phyloP scores from a whole-genome alignment of 768 basidiomycete genomes.

The Xerocomus potaroensis region DNA sequence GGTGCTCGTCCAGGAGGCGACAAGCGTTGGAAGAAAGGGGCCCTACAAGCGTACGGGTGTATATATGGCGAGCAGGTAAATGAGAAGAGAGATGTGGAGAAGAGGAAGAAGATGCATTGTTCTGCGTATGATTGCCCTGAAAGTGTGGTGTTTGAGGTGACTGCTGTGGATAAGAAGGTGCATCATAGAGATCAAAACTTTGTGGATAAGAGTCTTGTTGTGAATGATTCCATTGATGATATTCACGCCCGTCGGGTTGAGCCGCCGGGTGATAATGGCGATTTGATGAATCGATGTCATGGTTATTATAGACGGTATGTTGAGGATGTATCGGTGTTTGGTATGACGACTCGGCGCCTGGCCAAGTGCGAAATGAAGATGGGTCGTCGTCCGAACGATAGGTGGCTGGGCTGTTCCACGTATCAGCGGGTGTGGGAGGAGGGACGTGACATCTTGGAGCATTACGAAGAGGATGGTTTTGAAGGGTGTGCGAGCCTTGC shows the following conservation, averaged over 20 bases:
- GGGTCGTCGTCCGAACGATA: conserved; percentile 30
- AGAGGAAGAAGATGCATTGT: conserved; percentile 27
- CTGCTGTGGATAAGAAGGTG: conserved; percentile 27
- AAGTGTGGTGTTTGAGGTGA: conserved; percentile 30
- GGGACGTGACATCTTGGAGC: conserved; percentile 23
- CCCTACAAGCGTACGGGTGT: conserved; percentile 87
- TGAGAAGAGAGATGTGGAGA: conserved; percentile 32
- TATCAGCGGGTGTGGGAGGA: conserved; percentile 11
- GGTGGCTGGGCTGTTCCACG: conserved; percentile 21
- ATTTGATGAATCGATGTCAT: conserved; percentile 40
- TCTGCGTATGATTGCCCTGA: conserved; percentile 23
- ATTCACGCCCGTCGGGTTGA: conserved; percentile 38
- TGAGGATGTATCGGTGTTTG: conserved; percentile 28
- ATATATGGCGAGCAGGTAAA: conserved; percentile 61
- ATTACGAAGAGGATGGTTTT: conserved; percentile 47
- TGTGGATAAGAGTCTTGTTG: conserved; percentile 25
- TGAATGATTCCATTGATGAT: conserved; percentile 27
- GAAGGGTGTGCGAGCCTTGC: conserved; percentile 37
- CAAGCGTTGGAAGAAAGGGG: conserved; percentile 85
- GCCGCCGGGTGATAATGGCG: conserved; percentile 28
- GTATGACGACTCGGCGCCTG: conserved; percentile 36
- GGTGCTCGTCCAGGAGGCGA: conserved; percentile 79
- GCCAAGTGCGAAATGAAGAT: conserved; percentile 50
- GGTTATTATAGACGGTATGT: conserved; percentile 20
- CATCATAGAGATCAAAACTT: conserved; percentile 26